Percentiles rank a stretch among this genome's conserved stretches.
phyloP scores from a whole-genome alignment of 345 rosid genomes.

The Odontarrhena argentea region DNA sequence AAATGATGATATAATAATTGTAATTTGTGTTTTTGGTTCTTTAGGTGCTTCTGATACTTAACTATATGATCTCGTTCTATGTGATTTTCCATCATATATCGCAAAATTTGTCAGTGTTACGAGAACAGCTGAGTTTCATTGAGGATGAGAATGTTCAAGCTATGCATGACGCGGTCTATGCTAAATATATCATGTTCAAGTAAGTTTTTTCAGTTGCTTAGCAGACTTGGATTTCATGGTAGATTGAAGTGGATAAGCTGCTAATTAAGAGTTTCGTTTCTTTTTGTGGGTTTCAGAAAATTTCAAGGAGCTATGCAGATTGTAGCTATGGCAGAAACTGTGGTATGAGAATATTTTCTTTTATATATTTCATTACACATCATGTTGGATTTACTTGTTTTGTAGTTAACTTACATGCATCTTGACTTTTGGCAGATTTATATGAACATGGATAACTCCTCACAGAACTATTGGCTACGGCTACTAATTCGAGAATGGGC shows the following conservation, averaged over 20 bases:
- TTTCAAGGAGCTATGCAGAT: constrained; percentile 93
- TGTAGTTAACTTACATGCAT: not conserved
- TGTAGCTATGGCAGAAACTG: constrained; percentile 80
- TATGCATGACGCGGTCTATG: constrained; percentile 78
- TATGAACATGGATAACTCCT: constrained; percentile 69
- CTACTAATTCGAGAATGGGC: constrained; percentile 85
- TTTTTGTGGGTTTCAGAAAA: constrained; percentile 53
- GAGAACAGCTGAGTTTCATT: constrained; percentile 69
- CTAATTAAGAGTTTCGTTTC: constrained; percentile 8
- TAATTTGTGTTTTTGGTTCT: constrained; percentile 9
- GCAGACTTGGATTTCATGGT: not conserved
- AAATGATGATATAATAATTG: constrained; percentile 18
- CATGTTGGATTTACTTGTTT: constrained; percentile 9
- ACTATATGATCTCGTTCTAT: constrained; percentile 75
- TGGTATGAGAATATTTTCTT: constrained; percentile 42
- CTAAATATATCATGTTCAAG: constrained; percentile 89
- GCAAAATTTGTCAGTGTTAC: constrained; percentile 62
- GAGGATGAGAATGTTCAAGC: constrained; percentile 85
- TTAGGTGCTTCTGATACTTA: constrained; percentile 83
- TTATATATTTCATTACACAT: not conserved
- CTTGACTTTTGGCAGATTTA: constrained; percentile 52
- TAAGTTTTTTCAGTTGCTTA: constrained; percentile 39
- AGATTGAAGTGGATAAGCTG: constrained; percentile 19
- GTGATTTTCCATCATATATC: constrained; percentile 83
- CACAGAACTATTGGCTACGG: constrained; percentile 80